A percentile compares a stretch with the other conserved stretches of the same genome.
Conservation (phyloP, 768 basidiomycete species). For the Hebeloma cylindrosporum region DNA sequence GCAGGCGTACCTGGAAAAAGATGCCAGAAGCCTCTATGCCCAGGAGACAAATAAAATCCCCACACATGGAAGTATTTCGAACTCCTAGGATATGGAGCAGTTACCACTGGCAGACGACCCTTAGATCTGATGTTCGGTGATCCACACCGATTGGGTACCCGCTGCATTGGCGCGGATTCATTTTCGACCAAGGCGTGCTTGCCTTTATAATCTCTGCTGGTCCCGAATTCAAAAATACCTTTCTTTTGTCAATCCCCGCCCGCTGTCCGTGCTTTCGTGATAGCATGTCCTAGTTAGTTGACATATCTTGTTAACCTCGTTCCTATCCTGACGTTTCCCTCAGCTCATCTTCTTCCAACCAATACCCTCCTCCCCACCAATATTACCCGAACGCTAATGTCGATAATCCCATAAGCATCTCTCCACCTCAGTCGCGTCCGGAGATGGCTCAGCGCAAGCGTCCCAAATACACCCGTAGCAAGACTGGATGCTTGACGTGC, state of each 20-base stretch:
- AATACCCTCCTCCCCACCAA: conserved; percentile 41
- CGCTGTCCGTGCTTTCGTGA: conserved; percentile 47
- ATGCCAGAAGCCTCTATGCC: conserved; percentile 31
- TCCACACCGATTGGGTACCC: conserved; percentile 49
- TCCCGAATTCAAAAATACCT: conserved; percentile 39
- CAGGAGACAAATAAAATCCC: conserved; percentile 43
- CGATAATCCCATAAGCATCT: conserved; percentile 45
- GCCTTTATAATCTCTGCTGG: conserved; percentile 57
- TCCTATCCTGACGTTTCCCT: conserved; percentile 23
- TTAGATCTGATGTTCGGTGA: conserved; percentile 72
- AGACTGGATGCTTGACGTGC: conserved; percentile 94
- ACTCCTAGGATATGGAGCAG: conserved; percentile 45
- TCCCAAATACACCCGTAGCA: conserved; percentile 92
- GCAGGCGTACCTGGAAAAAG: conserved; percentile 39
- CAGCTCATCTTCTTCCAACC: conserved; percentile 39
- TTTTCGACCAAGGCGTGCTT: conserved; percentile 37
- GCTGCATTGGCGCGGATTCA: conserved; percentile 41
- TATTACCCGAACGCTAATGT: conserved; percentile 36
- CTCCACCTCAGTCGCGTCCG: conserved; percentile 46
- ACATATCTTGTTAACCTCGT: conserved; percentile 9
- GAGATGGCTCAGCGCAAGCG: conserved; percentile 67
- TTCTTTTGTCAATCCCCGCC: conserved; percentile 36
- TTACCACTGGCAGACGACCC: conserved; percentile 57
- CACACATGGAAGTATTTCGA: conserved; percentile 37
- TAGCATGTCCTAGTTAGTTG: conserved; percentile 54